These are phyloP conservation scores for Xylariaceae sp. DNA, from an alignment of 2,329 filamentous ascomycete genomes.

Conservation along the genomic window DNA sequence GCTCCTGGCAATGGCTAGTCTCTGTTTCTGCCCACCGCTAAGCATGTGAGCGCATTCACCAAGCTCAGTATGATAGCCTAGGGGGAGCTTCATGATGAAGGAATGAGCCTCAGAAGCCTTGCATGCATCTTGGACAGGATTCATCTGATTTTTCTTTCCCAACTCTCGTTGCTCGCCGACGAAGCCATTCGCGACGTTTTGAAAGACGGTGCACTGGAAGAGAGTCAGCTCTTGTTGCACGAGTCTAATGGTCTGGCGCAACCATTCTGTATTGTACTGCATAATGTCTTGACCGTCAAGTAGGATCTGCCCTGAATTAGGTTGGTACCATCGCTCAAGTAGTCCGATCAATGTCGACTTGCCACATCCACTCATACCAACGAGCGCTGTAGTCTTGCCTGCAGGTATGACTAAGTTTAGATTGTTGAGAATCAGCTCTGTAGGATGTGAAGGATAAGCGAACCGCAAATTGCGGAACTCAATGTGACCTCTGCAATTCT, in stretches of 20 bases:
- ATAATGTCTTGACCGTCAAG: constrained; percentile 44
- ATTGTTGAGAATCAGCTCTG: constrained; percentile 22
- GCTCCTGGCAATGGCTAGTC: too few species aligned
- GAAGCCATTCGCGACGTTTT: too few species aligned
- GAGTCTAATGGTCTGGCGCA: constrained; percentile 40
- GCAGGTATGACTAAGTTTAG: constrained; percentile 27
- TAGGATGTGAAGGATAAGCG: constrained; percentile 41
- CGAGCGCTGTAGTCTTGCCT: constrained; percentile 37
- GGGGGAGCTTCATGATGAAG: constrained; percentile 58
- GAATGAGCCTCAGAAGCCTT: too few species aligned
- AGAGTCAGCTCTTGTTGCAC: constrained; percentile 32
- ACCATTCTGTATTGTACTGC: constrained; percentile 39
- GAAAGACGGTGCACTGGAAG: too few species aligned
- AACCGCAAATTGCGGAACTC: constrained; percentile 38
- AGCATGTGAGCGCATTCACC: too few species aligned
- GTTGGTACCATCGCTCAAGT: constrained; percentile 52
- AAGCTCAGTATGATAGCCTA: constrained; percentile 58
- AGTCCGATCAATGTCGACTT: constrained; percentile 38
- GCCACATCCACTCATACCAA: constrained; percentile 37
- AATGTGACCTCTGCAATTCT: too few species aligned
- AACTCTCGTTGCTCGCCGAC: too few species aligned
- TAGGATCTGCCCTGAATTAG: constrained; percentile 41
- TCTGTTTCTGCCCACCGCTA: too few species aligned
- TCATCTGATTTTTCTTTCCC: too few species aligned
- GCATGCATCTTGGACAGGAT: too few species aligned